Conservation (phyloP, 2,329 filamentous ascomycete genomes). For the Alternaria infectoria region DNA sequence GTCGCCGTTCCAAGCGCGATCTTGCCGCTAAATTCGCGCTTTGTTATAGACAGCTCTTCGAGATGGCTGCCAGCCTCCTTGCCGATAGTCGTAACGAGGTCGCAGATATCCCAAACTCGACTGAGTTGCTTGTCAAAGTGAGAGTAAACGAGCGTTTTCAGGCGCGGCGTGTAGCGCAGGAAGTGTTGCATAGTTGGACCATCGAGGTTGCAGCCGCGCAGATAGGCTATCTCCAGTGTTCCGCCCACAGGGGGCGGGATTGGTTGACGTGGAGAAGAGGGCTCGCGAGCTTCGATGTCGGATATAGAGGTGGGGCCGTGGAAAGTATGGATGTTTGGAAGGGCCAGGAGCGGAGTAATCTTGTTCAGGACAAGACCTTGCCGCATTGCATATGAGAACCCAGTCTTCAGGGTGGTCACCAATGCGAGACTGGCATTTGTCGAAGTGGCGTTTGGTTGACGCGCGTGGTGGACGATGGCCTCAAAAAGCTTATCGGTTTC, state of each 20-base stretch:
- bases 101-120: background rate
- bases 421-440: background rate
- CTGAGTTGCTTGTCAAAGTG: slow-evolving; percentile 15
- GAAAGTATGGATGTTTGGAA: background rate
- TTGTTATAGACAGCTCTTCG: slow-evolving; percentile 16
- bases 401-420: background rate
- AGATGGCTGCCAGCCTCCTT: background rate
- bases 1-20: slow-evolving; percentile 17
- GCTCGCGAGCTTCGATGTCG: background rate
- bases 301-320: background rate
- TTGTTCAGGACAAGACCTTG: background rate
- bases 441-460: background rate
- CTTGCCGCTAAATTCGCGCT: slow-evolving; percentile 16
- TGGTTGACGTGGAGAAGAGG: background rate
- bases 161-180: slow-evolving; percentile 18
- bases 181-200: slow-evolving; percentile 15
- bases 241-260: background rate
- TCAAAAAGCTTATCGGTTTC: background rate
- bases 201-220: background rate
- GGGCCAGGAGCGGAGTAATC: background rate
- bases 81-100: background rate
- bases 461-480: background rate
- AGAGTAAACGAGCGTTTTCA: slow-evolving; percentile 20
- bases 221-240: background rate
- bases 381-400: background rate